Base-by-base conservation (phyloP, 78 protist species). In the Guillardia theta region DNA sequence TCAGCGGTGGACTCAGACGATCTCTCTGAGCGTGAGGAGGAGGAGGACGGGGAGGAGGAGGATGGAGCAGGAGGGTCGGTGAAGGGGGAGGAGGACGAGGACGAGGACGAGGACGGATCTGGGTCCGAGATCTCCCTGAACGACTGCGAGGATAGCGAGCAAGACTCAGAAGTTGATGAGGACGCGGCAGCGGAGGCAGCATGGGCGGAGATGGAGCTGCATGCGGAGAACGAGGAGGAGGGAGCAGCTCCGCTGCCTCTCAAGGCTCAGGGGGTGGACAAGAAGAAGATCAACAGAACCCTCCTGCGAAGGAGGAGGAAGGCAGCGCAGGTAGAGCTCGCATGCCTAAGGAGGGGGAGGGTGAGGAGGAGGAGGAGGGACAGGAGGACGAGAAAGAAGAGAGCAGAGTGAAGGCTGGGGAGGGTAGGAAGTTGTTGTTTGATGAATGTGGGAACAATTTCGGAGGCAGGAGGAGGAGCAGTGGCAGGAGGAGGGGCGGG, bases 211-310 rank as follows among this genome's bases (percentile, higher is more conserved):
- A 33, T 33, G 83, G 83, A 70, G 83, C n/a, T n/a, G n/a, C n/a
- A n/a, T n/a, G n/a, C n/a, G n/a, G 83, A 70, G 83, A 43, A 70
- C 8, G 83, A 70, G 83, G 83, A 70, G 83, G 83, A 70, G 41
- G 83, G 41, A 15, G 83, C 46, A 6, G 83, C 6, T 15, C 46
- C 27, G 5, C 5, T 0, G 83, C 36, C 41, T 4, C 46, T 15
- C 21, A 33, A 33, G 83, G 45, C 45, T 4, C 27, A 4, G 83
- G 45, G 41, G 5, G 41, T 3, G 70, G 70, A 58, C 27, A 70
- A 70, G 83, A 24, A 24, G 36, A 70, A 70, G 83, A 70, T 70
- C 83, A 70, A 70, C 41, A 1, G 83, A 24, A 70, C 83, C 4
- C 41, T 70, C 46, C 83, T 70, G 41, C 83, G 83, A 43, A 4